These are phyloP conservation scores for Bipolaris sorokiniana DNA, from an alignment of 2,329 filamentous ascomycete genomes.

Conservation along the genomic window DNA sequence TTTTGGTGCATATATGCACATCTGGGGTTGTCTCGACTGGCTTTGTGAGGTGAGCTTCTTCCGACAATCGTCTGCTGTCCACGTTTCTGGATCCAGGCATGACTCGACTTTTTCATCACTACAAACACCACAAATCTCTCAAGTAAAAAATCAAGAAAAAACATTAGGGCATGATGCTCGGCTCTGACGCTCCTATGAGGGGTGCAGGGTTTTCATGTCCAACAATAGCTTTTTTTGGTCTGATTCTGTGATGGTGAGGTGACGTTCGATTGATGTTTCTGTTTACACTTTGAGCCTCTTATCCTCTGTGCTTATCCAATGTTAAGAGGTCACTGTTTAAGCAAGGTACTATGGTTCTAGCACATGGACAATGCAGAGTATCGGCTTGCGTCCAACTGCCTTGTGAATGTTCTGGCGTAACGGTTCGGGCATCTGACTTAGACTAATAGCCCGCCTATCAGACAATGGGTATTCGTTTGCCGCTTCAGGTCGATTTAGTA, in stretches of 20 bases:
- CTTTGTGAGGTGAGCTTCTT: slow-evolving; percentile 22
- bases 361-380: not conserved
- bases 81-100: slow-evolving; percentile 32
- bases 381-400: not conserved
- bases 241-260: slow-evolving; percentile 6
- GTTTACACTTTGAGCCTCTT: not conserved
- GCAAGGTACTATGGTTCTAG: not conserved
- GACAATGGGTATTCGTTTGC: no score
- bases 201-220: slow-evolving; percentile 40
- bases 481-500: not conserved
- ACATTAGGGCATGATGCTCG: slow-evolving; percentile 45
- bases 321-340: not conserved
- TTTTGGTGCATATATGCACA: slow-evolving; percentile 12
- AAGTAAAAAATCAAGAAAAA: slow-evolving; percentile 38
- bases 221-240: slow-evolving; percentile 8
- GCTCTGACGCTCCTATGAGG: slow-evolving; percentile 19
- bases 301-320: not conserved
- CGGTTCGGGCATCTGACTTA: not conserved
- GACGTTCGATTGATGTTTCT: not conserved
- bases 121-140: slow-evolving; percentile 24
- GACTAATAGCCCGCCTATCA: no score
- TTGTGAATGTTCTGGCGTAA: not conserved
- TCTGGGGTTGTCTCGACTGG: slow-evolving; percentile 21
- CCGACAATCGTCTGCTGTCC: slow-evolving; percentile 30
- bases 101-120: slow-evolving; percentile 29